Evolutionary conservation across 495 filamentous ascomycete genomes (phyloP).

Genomic region (Copromyces sp.): DNA sequence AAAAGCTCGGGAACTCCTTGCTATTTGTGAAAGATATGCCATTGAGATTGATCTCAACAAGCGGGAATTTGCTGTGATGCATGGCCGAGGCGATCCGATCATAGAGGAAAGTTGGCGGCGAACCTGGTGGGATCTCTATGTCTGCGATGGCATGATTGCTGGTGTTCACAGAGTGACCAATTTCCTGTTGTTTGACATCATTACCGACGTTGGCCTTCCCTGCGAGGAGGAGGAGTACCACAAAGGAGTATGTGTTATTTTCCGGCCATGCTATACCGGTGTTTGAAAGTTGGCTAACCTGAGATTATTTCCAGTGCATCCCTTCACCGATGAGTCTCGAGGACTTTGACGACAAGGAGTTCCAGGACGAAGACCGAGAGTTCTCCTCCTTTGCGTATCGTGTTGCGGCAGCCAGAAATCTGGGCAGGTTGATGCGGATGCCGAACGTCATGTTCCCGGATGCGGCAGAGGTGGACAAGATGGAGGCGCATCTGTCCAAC

Average conservation of each 20-base stretch:
- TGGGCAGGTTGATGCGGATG: constrained; percentile 62
- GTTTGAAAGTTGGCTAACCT: neutral
- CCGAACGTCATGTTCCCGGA: constrained; percentile 33
- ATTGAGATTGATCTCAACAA: constrained; percentile 68
- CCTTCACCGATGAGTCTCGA: constrained; percentile 50
- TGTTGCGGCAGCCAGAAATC: constrained; percentile 61
- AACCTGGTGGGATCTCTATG: constrained; percentile 88
- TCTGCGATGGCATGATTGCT: constrained; percentile 61
- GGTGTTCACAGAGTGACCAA: constrained; percentile 47
- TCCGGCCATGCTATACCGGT: neutral
- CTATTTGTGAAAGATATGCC: constrained; percentile 56
- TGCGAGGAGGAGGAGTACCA: constrained; percentile 67
- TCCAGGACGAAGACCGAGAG: constrained; percentile 47
- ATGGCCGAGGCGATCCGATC: constrained; percentile 37
- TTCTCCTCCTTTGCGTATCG: constrained; percentile 76
- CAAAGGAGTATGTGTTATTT: constrained; percentile 42
- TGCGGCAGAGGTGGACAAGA: constrained; percentile 38
- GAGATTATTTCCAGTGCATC: constrained; percentile 40
- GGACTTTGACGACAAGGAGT: constrained; percentile 62
- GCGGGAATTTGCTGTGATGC: constrained; percentile 35
- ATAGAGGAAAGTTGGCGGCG: constrained; percentile 66
- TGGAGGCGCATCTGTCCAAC: constrained; percentile 69
- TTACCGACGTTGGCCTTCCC: constrained; percentile 53
- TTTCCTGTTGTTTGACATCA: constrained; percentile 46
- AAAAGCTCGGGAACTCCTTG: constrained; percentile 55